Conservation (phyloP, 2,329 filamentous ascomycete genomes). For the Helotiales sp. region DNA sequence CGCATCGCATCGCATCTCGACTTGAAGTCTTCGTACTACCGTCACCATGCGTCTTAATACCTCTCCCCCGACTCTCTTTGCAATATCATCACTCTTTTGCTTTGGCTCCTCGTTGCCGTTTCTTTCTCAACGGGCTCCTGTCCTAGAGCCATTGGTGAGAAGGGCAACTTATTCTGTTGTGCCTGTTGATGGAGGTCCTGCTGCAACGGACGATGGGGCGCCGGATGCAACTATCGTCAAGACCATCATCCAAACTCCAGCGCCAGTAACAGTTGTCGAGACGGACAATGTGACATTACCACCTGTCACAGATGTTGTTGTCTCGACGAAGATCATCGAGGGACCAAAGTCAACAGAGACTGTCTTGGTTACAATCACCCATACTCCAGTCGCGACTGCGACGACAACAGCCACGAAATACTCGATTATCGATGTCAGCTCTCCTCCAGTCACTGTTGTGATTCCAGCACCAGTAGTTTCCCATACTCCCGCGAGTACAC, state of each 20-base stretch:
- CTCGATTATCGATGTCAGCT: conserved; percentile 40
- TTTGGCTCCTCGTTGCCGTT: conserved; percentile 37
- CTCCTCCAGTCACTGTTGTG: conserved; percentile 34
- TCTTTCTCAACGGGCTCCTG: conserved; percentile 21
- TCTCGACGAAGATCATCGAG: conserved; percentile 36
- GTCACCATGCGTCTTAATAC: conserved; percentile 38
- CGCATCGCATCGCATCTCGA: conserved; percentile 15
- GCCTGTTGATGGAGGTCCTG: conserved; percentile 42
- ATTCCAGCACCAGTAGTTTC: conserved; percentile 21
- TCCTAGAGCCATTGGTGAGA: conserved; percentile 25
- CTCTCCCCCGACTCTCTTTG: conserved; percentile 34
- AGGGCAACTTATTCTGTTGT: conserved; percentile 44
- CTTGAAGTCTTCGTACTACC: conserved; percentile 9
- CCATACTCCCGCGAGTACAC: not conserved
- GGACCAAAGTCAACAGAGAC: conserved; percentile 37
- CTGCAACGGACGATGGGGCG: conserved; percentile 24
- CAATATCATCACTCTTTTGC: conserved; percentile 36
- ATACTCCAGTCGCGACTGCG: conserved; percentile 25
- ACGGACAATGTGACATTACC: conserved; percentile 35
- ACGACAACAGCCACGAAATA: conserved; percentile 37
- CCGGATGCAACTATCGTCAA: conserved; percentile 29
- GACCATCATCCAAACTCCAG: conserved; percentile 36
- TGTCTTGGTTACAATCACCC: conserved; percentile 35
- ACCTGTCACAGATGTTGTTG: conserved; percentile 30
- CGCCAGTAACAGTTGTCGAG: conserved; percentile 36